Evolutionary conservation across 352 stramenopile genomes (phyloP).

Genomic region (Phytopythium helicoides): DNA sequence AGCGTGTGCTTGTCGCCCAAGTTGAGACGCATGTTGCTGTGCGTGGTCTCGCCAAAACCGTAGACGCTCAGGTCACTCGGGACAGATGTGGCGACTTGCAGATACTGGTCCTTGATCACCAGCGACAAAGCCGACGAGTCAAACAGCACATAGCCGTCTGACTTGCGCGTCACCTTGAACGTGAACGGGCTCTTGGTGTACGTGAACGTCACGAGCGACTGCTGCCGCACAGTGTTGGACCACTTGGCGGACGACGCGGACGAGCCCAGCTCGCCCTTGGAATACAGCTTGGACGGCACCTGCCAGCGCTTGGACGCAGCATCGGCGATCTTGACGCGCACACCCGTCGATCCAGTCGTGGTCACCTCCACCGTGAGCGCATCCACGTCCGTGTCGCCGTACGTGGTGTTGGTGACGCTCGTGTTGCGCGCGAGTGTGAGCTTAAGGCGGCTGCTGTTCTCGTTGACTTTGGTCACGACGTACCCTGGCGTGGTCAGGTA

Average conservation of each 20-base stretch:
- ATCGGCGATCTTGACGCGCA: constrained; percentile 26
- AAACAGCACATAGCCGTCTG: constrained; percentile 34
- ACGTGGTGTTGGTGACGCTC: constrained; percentile 8
- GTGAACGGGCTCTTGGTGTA: constrained; percentile 42
- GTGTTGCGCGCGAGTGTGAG: constrained; percentile 3
- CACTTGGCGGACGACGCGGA: too few relatives aligned
- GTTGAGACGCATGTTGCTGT: constrained; percentile 27
- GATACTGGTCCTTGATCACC: constrained; percentile 41
- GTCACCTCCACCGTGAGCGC: constrained; percentile 36
- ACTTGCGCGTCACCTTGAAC: constrained; percentile 33
- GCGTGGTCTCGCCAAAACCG: constrained; percentile 39
- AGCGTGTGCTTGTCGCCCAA: constrained; percentile 56
- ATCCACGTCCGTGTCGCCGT: constrained; percentile 36
- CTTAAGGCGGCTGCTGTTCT: constrained; percentile 2
- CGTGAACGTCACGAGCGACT: constrained; percentile 19
- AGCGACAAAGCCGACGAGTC: constrained; percentile 35
- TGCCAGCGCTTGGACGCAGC: constrained; percentile 18
- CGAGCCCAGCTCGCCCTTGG: constrained; percentile 21
- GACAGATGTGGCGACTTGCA: constrained; percentile 29
- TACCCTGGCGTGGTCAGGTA: constrained; percentile 5
- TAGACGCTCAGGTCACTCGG: constrained; percentile 27
- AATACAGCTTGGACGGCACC: constrained; percentile 29
- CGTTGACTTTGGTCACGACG: constrained; percentile 3
- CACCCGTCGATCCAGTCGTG: constrained; percentile 9
- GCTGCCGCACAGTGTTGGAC: not conserved